Evolutionary conservation across 2,329 filamentous ascomycete species (phyloP), one percentile per base, ranked within the genome.

Genomic region (Colletotrichum lupini): DNA sequence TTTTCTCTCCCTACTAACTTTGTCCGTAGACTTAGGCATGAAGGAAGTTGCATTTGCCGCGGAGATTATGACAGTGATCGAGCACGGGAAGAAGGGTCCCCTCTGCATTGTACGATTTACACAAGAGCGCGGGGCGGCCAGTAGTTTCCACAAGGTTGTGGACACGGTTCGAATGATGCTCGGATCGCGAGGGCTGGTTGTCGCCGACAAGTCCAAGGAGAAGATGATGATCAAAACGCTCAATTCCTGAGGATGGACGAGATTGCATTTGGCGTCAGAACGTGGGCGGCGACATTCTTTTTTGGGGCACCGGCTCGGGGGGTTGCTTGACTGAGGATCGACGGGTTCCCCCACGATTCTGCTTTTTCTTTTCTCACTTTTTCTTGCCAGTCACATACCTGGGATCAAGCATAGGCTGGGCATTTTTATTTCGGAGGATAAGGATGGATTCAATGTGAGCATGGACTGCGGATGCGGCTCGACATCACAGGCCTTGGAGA

Each of bases 41-140:
- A 97, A 95, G 80, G 93, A 95, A 67, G 95, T 98, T n/a, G 89
- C 92, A 16, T 95, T 98, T 82, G 93, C 94, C 19, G 91, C 92
- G 49, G 95, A 98, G 81, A 89, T 98, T 74, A 97, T 97, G 85
- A 95, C 93, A 1, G 93, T 97, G 49, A 93, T 97, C 74, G 94
- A 98, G 83, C 93, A 97, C 79, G 94, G 94, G 60, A 92, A 90
- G 78, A 92, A 91, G 75, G 92, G 91, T 58, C 92, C 92, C 59
- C 88, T 98, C 67, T 94, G 93, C 81, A 91, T 98, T 76, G 91
- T 94, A 35, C 92, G 94, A 46, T 94, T 98, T 81, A 96, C 94
- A 1, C 95, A 98, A 79, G 95, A 97, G 79, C 92, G 92, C 71
- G 97, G 96, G n/a, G 95, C 96, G 1, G 95, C 94, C 49, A 97